Evolutionary conservation across 2,329 filamentous ascomycete genomes (phyloP), one percentile per base, ranked within the genome.

Genomic region (Knoxdaviesia capensis): DNA sequence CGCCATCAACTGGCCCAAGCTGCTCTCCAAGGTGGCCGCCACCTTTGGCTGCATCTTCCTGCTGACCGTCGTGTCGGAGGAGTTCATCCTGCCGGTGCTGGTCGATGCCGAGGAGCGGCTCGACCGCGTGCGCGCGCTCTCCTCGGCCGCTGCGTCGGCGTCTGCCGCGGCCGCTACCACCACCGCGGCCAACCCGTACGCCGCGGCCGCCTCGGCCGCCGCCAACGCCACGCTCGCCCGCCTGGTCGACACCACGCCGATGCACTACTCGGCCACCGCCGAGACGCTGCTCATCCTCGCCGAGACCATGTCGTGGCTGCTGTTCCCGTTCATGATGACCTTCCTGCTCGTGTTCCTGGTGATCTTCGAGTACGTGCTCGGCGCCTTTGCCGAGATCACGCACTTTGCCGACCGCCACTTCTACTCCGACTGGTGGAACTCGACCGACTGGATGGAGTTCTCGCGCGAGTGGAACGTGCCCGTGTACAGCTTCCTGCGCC

Each of bases 21-120:
- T 96, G 38, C 73, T 83, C 45, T 82, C 79, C 58, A 96, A 96
- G 60, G 75, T 84, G 28, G 60, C 87, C 10, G 90, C 90, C 39
- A 81, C 90, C 1, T 96, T 96, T 55, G 90, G 90, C 40, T 94
- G 88, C 59, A 93, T 98, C 54, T 96, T 94, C 59, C 71, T 98
- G 28, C 69, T 98, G 48, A 94, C 85, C 8, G 70, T 94, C 45
- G 84, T 80, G 4, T 88, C 81, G 1, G 90, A 96, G 53, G 88
- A 96, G 54, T 96, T 93, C 59, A 94, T 98, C 57, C 69, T 94
- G 4, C 90, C 90, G 0, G 83, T 94, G 3, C 69, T 96, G 43
- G 69, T 73, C 48, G 81, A 88, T 47, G 83, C 85, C 10, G 66
- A 63, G 0, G 44, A 50, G 7, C 66, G 69, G 6, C 66, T 79